These are phyloP conservation scores for Rhodotorula mucilaginosa DNA, from an alignment of 1,284 basidiomycete genomes.

Conservation along the genomic window DNA sequence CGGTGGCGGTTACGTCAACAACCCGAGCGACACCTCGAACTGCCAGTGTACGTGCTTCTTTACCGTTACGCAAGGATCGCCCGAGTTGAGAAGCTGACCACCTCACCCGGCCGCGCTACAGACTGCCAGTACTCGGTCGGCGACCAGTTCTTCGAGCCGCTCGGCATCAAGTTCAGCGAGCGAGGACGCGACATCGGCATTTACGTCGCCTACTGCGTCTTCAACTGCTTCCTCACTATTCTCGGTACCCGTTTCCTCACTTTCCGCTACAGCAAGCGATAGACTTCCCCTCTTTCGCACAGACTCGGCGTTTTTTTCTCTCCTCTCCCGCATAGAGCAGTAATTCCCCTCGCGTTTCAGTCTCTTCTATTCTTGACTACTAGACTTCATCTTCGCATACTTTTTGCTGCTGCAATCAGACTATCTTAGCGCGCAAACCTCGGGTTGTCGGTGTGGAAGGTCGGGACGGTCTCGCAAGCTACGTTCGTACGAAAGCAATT, in stretches of 20 bases:
- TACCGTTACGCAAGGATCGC: no score
- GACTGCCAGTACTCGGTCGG: constrained; percentile 58
- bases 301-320: background rate
- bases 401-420: no score
- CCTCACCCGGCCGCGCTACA: no score
- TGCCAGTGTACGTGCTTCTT: constrained; percentile 65
- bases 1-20: constrained; percentile 70
- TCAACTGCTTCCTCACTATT: constrained; percentile 70
- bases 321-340: no score
- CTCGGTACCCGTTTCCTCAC: constrained; percentile 68
- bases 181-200: constrained; percentile 7
- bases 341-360: no score
- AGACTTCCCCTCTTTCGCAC: background rate
- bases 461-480: no score
- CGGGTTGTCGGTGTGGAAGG: no score
- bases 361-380: no score
- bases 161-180: constrained; percentile 64
- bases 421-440: no score
- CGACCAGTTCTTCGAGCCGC: constrained; percentile 65
- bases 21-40: constrained; percentile 59
- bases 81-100: no score
- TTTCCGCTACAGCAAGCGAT: constrained; percentile 3
- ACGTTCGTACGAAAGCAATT: no score
- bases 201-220: constrained; percentile 44
- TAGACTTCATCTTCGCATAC: no score